phyloP scores from a whole-genome alignment of 2,329 filamentous ascomycete genomes.

The Drechmeria coniospora region DNA sequence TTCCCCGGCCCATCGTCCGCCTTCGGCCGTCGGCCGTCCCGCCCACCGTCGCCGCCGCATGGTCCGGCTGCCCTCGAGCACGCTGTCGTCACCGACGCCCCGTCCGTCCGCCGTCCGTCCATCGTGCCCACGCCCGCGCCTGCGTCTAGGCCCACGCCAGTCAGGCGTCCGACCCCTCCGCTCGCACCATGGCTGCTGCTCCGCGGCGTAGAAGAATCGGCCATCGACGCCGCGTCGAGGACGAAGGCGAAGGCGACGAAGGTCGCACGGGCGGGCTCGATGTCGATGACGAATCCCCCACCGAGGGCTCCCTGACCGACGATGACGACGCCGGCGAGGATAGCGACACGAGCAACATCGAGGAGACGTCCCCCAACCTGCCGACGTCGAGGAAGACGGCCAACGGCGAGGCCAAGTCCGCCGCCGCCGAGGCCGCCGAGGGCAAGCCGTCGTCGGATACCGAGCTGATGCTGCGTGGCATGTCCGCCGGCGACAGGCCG shows the following conservation, averaged over 20 bases:
- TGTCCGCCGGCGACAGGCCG: slow-evolving; percentile 28
- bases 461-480: slow-evolving; percentile 41
- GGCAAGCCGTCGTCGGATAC: slow-evolving; percentile 31
- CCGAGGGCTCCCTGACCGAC: slow-evolving; percentile 48
- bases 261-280: slow-evolving; percentile 38
- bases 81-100: slow-evolving; percentile 14
- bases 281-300: slow-evolving; percentile 49
- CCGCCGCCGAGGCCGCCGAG: slow-evolving; percentile 18
- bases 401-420: slow-evolving; percentile 24
- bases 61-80: slow-evolving; percentile 12
- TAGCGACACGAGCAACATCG: slow-evolving; percentile 49
- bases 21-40: slow-evolving; percentile 2
- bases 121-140: too few relatives aligned
- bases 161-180: too few relatives aligned
- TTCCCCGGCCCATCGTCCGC: too few relatives aligned
- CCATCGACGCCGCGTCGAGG: slow-evolving; percentile 51
- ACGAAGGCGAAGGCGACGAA: slow-evolving; percentile 59
- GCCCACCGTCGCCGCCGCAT: slow-evolving; percentile 10
- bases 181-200: slow-evolving; percentile 22
- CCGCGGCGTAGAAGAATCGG: slow-evolving; percentile 51
- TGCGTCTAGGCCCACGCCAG: too few relatives aligned
- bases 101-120: slow-evolving; percentile 14
- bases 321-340: slow-evolving; percentile 44
- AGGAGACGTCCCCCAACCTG: slow-evolving; percentile 37
- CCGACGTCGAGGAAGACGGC: slow-evolving; percentile 24